Percentiles rank a stretch among this genome's conserved stretches.
Evolutionary conservation across 306 rosid species (phyloP).

Genomic region (Medicago arabica): DNA sequence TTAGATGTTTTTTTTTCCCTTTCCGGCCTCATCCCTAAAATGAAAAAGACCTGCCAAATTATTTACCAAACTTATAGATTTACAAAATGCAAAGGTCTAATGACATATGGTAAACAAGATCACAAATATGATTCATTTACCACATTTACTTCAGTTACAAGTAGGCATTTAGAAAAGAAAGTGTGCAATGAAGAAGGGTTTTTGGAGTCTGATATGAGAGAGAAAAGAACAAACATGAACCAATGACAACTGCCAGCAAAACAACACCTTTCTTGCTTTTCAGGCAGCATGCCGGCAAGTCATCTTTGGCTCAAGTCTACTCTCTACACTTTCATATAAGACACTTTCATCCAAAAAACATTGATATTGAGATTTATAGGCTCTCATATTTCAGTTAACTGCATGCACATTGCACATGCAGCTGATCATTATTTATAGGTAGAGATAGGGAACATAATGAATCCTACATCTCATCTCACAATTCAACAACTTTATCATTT

Average conservation of each 20-base stretch:
- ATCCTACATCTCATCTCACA: neutral
- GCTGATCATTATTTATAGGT: slow-evolving; percentile 40
- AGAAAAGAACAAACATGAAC: slow-evolving; percentile 40
- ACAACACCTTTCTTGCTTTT: neutral
- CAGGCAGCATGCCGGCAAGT: slow-evolving; percentile 39
- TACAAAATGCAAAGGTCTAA: no score
- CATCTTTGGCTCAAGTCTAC: slow-evolving; percentile 48
- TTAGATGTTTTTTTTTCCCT: no score
- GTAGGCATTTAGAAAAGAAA: neutral
- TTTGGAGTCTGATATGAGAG: slow-evolving; percentile 45
- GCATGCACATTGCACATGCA: neutral
- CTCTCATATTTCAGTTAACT: neutral
- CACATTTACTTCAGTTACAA: neutral
- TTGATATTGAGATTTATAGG: neutral
- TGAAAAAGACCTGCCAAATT: no score
- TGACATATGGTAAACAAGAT: no score
- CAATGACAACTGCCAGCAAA: slow-evolving; percentile 38
- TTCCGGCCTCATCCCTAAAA: no score
- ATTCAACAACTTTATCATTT: neutral
- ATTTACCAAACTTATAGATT: no score
- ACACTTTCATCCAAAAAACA: neutral
- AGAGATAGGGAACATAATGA: neutral
- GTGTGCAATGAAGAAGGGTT: slow-evolving; percentile 1
- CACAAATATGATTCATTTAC: neutral
- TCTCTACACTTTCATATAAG: slow-evolving; percentile 39